Evolutionary conservation across 2,329 filamentous ascomycete species (phyloP), one percentile per base, ranked within the genome.

Genomic region (Allantophomopsis lycopodina): DNA sequence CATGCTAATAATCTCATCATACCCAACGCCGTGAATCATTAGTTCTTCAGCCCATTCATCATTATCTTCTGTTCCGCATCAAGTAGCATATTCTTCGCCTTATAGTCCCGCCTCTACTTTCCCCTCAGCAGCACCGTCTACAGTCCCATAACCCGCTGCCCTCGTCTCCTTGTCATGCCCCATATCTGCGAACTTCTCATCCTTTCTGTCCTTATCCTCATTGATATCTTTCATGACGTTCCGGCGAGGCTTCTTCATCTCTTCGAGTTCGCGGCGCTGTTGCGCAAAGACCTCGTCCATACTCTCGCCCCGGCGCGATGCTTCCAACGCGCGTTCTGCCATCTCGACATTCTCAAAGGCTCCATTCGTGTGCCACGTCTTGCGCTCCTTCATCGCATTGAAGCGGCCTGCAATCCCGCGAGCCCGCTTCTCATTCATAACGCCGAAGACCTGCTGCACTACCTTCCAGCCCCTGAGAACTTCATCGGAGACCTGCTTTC

Each of bases 261-360:
- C 30, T 32, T 46, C 37, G 18, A 49, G 34, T 32, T 52, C 42
- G 32, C 43, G 41, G 36, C 42, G 44, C 40, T 51, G 48, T 34
- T 41, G 31, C 31, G 39, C 41, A 37, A 50, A 48, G 2, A 57
- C 50, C 2, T 37, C 46, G 6, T 61, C 57, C 3, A 68, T 46
- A 15, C 49, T 50, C 46, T 68, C 63, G 2, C 68, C 69, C n/a
- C 51, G 54, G 23, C 54, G 59, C 41, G 71, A 51, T 17, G 65
- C 66, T 15, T 61, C 59, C 13, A 75, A 55, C 0, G 64, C 62
- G 40, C 52, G 55, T 46, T 65, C 59, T 0, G 69, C 69, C 16
- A 58, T 58, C 6, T 65, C 61, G 3, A 68, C 61, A 41, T 62
- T 69, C 48, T 72, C 64, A 41, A 74, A 71, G 3, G 46, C 48